phyloP scores from a whole-genome alignment of 129 eudicot genomes.

The Scalesia atractyloides region DNA sequence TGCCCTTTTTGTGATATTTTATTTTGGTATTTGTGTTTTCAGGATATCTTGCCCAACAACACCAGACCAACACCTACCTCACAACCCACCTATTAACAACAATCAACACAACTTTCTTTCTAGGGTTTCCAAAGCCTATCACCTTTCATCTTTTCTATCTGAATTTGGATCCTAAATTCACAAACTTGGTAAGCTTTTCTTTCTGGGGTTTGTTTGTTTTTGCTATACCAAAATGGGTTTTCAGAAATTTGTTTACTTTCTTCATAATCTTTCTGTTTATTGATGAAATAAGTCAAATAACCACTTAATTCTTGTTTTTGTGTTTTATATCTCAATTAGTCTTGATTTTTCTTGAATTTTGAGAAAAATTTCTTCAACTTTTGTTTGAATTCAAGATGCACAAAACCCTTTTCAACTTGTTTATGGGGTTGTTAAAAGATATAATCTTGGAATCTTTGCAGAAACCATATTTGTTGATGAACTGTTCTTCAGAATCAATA shows the following conservation, averaged over 20 bases:
- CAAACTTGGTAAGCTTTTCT: slow-evolving; percentile 34
- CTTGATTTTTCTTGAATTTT: slow-evolving; percentile 10
- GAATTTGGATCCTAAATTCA: not conserved
- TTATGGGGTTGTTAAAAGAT: not conserved
- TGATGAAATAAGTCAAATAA: not conserved
- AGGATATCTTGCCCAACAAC: slow-evolving; percentile 25
- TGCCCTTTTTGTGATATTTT: slow-evolving; percentile 33
- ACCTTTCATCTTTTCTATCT: not conserved
- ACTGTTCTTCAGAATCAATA: slow-evolving; percentile 20
- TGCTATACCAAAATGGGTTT: slow-evolving; percentile 29
- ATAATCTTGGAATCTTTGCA: slow-evolving; percentile 9
- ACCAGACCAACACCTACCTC: slow-evolving; percentile 43
- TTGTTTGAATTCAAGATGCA: slow-evolving; percentile 16
- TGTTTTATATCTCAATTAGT: slow-evolving; percentile 19
- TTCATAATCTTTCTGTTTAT: slow-evolving; percentile 18
- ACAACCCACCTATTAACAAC: slow-evolving; percentile 28
- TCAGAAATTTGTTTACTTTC: slow-evolving; percentile 5
- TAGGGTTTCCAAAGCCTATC: slow-evolving; percentile 21
- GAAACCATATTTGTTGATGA: slow-evolving; percentile 6
- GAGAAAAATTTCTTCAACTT: not conserved
- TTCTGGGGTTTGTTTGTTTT: slow-evolving; percentile 33
- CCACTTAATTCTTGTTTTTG: not conserved
- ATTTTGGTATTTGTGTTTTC: slow-evolving; percentile 24
- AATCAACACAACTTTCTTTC: slow-evolving; percentile 6
- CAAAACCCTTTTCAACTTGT: slow-evolving; percentile 16